Conservation (phyloP, 73 alveolate genomes). For the Paramecium caudatum region DNA sequence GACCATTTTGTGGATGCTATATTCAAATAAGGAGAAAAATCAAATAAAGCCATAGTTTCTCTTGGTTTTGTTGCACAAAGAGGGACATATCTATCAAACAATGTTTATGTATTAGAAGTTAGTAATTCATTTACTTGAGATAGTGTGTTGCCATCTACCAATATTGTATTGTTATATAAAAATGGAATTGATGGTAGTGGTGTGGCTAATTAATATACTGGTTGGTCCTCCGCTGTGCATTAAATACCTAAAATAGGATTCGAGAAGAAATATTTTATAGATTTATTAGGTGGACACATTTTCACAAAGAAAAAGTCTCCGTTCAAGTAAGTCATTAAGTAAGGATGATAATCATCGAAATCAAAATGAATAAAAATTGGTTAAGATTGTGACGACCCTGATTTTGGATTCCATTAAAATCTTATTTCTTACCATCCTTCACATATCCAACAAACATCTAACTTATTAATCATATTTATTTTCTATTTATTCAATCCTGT, state of each 20-base stretch:
- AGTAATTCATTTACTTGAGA: background rate
- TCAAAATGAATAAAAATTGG: conserved; percentile 56
- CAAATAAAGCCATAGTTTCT: background rate
- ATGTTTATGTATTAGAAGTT: background rate
- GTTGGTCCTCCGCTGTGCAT: conserved; percentile 1
- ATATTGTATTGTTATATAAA: background rate
- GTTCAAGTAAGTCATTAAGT: background rate
- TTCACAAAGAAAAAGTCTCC: conserved; percentile 5
- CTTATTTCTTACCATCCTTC: conserved; percentile 62
- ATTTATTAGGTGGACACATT: conserved; percentile 62
- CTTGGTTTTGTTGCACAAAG: background rate
- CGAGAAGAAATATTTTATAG: conserved; percentile 26
- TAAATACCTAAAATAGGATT: conserved; percentile 51
- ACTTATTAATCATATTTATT: conserved; percentile 12
- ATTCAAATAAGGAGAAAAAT: conserved; percentile 45
- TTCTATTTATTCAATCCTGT: background rate
- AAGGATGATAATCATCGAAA: conserved; percentile 32
- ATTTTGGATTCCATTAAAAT: conserved; percentile 18
- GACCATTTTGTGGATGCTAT: conserved; percentile 26
- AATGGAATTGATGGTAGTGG: background rate
- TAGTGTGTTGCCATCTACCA: conserved; percentile 26
- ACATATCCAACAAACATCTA: conserved; percentile 66
- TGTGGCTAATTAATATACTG: background rate
- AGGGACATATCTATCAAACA: conserved; percentile 24
- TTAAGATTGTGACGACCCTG: background rate